These are phyloP conservation scores for Epichloe scottii DNA, from an alignment of 2,329 filamentous ascomycete species.

Conservation along the genomic window DNA sequence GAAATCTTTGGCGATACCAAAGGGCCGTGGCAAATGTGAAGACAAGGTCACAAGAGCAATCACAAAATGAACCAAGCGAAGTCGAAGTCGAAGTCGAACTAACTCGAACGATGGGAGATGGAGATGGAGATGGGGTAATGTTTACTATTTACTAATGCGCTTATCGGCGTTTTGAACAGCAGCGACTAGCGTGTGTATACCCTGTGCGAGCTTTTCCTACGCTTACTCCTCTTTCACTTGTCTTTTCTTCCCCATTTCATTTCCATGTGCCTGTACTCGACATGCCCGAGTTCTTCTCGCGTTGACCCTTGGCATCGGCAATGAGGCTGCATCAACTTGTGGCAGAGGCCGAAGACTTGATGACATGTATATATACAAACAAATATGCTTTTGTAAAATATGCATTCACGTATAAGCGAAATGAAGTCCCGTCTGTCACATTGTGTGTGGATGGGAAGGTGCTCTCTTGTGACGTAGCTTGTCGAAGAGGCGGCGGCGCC, in stretches of 20 bases:
- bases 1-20: conserved; percentile 21
- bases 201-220: neutral
- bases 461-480: too few relatives aligned
- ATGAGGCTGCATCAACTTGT: neutral
- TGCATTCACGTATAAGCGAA: too few relatives aligned
- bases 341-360: neutral
- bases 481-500: too few relatives aligned
- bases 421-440: too few relatives aligned
- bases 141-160: neutral
- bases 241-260: too few relatives aligned
- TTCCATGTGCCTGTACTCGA: neutral
- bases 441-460: too few relatives aligned
- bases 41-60: too few relatives aligned
- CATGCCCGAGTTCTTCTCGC: neutral
- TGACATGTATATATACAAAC: neutral
- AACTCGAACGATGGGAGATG: too few relatives aligned
- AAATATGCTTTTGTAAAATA: too few relatives aligned
- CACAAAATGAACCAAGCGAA: neutral
- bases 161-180: neutral
- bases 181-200: neutral
- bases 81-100: too few relatives aligned
- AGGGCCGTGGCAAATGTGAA: conserved; percentile 14
- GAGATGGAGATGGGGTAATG: neutral
- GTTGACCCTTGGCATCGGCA: too few relatives aligned
- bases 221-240: too few relatives aligned